Percentiles rank a stretch among this genome's conserved stretches.
Evolutionary conservation across 2,329 filamentous ascomycete genomes (phyloP).

Genomic region (Simplicillium aogashimaense): DNA sequence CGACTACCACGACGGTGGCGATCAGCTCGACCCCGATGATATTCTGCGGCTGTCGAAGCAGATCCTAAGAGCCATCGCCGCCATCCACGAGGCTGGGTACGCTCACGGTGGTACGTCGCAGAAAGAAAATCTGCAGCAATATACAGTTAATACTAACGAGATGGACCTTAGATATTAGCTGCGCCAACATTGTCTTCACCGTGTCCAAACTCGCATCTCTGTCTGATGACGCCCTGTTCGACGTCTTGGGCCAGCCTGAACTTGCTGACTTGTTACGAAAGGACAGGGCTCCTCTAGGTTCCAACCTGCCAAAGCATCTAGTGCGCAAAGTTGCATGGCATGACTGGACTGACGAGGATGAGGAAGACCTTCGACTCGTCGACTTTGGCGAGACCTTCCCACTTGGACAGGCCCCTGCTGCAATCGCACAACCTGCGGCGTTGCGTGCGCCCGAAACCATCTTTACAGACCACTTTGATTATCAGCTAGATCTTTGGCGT

Average conservation of each 20-base stretch:
- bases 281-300: not conserved
- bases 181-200: not conserved
- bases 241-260: not conserved
- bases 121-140: too few species aligned
- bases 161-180: constrained; percentile 1
- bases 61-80: constrained; percentile 15
- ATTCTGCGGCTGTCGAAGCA: constrained; percentile 17
- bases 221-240: not conserved
- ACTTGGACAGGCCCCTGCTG: constrained; percentile 2
- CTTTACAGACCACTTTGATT: constrained; percentile 13
- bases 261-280: not conserved
- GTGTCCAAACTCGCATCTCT: not conserved
- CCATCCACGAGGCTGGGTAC: constrained; percentile 16
- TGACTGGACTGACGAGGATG: constrained; percentile 13
- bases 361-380: constrained; percentile 15
- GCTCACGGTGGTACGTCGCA: constrained; percentile 18
- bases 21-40: constrained; percentile 13
- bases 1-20: constrained; percentile 9
- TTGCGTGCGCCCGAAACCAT: constrained; percentile 14
- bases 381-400: constrained; percentile 13
- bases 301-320: not conserved
- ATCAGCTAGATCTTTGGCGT: constrained; percentile 15
- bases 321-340: not conserved
- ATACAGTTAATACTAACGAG: constrained; percentile 7
- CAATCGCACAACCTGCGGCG: constrained; percentile 11